These are phyloP conservation scores for Aspergillus sp. DNA, from an alignment of 2,329 filamentous ascomycete genomes.

Conservation along the genomic window DNA sequence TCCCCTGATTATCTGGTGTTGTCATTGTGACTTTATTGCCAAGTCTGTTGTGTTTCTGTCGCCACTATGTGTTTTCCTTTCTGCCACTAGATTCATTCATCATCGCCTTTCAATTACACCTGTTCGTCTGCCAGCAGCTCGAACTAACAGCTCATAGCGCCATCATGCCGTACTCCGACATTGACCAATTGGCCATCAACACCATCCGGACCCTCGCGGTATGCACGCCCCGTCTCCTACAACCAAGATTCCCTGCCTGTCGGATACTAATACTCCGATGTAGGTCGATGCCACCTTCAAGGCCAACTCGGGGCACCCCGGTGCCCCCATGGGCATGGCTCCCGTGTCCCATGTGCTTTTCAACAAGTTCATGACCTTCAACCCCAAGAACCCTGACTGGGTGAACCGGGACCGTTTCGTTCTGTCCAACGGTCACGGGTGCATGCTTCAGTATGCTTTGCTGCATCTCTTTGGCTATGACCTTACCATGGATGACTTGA, in stretches of 20 bases:
- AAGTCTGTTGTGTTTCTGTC: too few relatives aligned
- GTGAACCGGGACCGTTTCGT: constrained; percentile 97
- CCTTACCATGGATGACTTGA: constrained; percentile 81
- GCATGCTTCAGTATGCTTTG: constrained; percentile 98
- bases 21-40: too few relatives aligned
- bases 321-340: constrained; percentile 96
- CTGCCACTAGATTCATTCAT: too few relatives aligned
- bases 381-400: constrained; percentile 98
- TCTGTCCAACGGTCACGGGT: constrained; percentile 98
- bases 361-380: constrained; percentile 99
- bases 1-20: too few relatives aligned
- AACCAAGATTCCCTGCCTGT: not conserved
- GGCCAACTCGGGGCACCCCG: constrained; percentile 96
- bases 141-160: constrained; percentile 22
- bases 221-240: constrained; percentile 52
- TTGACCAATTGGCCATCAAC: constrained; percentile 90
- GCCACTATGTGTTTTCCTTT: too few relatives aligned
- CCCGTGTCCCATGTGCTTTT: constrained; percentile 93
- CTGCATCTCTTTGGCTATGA: constrained; percentile 93
- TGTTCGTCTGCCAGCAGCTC: not conserved
- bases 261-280: constrained; percentile 4
- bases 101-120: not conserved
- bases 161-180: constrained; percentile 79
- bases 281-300: constrained; percentile 84
- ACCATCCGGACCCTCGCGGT: constrained; percentile 85